These are phyloP conservation scores for Trametes polyzona DNA, from an alignment of 1,284 basidiomycete species.

Conservation along the genomic window DNA sequence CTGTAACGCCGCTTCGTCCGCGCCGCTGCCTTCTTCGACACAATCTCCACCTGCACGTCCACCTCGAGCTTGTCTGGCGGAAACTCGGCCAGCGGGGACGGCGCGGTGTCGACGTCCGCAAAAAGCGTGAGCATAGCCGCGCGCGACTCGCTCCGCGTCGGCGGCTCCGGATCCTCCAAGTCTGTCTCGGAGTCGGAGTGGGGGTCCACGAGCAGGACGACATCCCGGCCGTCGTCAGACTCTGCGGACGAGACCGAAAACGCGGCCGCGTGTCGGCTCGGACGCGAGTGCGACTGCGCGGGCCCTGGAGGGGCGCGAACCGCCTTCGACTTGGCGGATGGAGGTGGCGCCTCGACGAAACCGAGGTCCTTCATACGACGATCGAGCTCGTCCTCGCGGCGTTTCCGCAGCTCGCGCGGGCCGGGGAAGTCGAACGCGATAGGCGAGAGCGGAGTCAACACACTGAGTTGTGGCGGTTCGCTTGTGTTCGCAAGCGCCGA, in stretches of 20 bases:
- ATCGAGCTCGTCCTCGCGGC: conserved; percentile 23
- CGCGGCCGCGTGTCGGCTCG: not conserved
- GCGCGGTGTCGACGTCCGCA: not conserved
- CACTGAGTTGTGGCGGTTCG: not conserved
- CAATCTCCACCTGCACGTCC: conserved; percentile 18
- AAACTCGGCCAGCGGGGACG: not conserved
- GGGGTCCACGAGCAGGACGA: conserved; percentile 20
- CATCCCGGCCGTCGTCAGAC: conserved; percentile 17
- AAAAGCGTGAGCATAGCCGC: conserved; percentile 22
- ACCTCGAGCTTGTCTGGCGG: not conserved
- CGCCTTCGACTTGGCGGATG: not conserved
- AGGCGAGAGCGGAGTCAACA: conserved; percentile 14
- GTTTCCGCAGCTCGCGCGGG: conserved; percentile 15
- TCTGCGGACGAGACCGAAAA: conserved; percentile 8
- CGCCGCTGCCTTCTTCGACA: conserved; percentile 16
- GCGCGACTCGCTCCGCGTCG: conserved; percentile 17
- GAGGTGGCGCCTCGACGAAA: conserved; percentile 20
- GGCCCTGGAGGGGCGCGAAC: not conserved
- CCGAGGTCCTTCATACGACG: conserved; percentile 23
- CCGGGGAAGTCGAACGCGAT: conserved; percentile 24
- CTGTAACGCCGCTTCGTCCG: conserved; percentile 25
- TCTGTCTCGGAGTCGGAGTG: conserved; percentile 10
- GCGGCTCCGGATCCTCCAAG: not conserved
- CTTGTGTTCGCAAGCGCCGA: not conserved
- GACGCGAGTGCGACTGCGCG: not conserved